phyloP scores from a whole-genome alignment of 352 stramenopile genomes.

The Phytophthora pluvialis region DNA sequence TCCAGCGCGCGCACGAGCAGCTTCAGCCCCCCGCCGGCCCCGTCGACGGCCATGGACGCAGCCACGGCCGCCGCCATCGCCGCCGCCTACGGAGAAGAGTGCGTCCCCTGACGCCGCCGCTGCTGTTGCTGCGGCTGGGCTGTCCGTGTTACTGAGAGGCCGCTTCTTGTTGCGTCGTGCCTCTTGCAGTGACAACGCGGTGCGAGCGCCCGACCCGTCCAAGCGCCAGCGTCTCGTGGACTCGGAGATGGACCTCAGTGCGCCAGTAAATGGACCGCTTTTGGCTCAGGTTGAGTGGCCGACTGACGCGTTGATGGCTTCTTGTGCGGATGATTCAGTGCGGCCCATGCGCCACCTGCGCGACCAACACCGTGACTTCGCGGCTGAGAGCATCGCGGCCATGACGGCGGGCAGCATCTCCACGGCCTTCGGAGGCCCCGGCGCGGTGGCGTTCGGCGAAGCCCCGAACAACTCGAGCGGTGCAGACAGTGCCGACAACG shows the following conservation, averaged over 20 bases:
- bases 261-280: conserved; percentile 3
- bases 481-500: conserved; percentile 5
- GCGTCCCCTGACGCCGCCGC: conserved; percentile 4
- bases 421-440: conserved; percentile 46
- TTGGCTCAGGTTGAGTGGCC: not conserved
- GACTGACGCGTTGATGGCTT: not conserved
- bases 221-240: conserved; percentile 85
- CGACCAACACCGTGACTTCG: conserved; percentile 83
- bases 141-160: not conserved
- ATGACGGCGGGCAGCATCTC: conserved; percentile 63
- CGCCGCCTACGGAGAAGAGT: conserved; percentile 48
- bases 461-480: conserved; percentile 11
- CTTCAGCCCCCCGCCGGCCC: conserved; percentile 5
- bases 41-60: conserved; percentile 27
- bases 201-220: conserved; percentile 81
- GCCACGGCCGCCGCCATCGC: conserved; percentile 44
- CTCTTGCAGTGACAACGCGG: conserved; percentile 43
- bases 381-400: conserved; percentile 78
- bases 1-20: conserved; percentile 3
- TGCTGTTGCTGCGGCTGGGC: not conserved
- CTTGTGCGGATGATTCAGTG: conserved; percentile 29
- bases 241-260: conserved; percentile 52
- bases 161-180: not conserved
- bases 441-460: conserved; percentile 20
- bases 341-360: conserved; percentile 60